Conservation (phyloP, 164 flowering plant species). For the Dillenia turbinata region DNA sequence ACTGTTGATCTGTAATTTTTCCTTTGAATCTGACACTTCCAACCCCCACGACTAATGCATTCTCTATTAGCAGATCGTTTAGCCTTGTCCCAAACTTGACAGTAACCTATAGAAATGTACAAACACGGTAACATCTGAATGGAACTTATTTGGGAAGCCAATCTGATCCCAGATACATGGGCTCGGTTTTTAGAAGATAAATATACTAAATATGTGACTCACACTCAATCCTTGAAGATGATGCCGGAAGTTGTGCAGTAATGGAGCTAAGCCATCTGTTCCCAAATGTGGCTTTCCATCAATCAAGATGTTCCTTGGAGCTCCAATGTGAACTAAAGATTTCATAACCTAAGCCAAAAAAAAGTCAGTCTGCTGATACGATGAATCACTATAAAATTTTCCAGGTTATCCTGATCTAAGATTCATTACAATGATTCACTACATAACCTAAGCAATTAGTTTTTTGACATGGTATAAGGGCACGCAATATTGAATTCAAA, state of each 20-base stretch:
- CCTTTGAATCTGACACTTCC: conserved; percentile 55
- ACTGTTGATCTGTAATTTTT: conserved; percentile 19
- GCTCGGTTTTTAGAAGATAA: too few species aligned
- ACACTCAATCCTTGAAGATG: conserved; percentile 74
- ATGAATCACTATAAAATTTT: too few species aligned
- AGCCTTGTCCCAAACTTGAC: conserved; percentile 89
- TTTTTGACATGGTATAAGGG: too few species aligned
- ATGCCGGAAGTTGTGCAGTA: conserved; percentile 71
- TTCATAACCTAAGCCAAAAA: conserved; percentile 61
- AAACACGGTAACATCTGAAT: background rate
- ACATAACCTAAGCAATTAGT: too few species aligned
- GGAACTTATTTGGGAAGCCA: too few species aligned
- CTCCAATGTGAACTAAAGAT: conserved; percentile 93
- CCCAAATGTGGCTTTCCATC: conserved; percentile 98
- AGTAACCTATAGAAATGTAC: conserved; percentile 46
- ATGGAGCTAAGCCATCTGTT: conserved; percentile 86
- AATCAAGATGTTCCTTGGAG: conserved; percentile 74
- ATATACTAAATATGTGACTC: conserved; percentile 24
- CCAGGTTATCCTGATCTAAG: too few species aligned
- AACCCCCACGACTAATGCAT: conserved; percentile 60
- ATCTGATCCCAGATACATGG: too few species aligned
- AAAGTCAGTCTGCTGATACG: background rate
- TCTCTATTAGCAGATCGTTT: conserved; percentile 74
- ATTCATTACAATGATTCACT: too few species aligned
- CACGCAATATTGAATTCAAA: too few species aligned